These are phyloP conservation scores for Schizochytrium sp. DNA, from an alignment of 108 stramenopile genomes.

Conservation along the genomic window DNA sequence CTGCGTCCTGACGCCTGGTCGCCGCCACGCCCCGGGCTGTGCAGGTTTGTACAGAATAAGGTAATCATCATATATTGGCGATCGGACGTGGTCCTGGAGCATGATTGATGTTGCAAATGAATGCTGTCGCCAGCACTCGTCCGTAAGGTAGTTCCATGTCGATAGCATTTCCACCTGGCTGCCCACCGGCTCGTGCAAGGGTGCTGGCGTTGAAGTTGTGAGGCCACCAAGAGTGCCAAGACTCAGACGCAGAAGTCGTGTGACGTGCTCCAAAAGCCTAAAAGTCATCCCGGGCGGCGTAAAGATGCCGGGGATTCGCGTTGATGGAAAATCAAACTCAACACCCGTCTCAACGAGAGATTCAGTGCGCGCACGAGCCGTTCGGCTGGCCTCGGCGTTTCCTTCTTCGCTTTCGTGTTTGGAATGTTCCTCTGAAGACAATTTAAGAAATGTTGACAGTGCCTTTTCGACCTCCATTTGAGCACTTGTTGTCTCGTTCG, in stretches of 20 bases:
- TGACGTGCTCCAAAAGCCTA: not conserved
- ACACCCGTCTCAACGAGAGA: not conserved
- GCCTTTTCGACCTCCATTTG: not conserved
- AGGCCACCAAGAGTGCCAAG: not conserved
- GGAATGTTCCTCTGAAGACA: not conserved
- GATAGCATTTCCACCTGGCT: not conserved
- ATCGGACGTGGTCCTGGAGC: not conserved
- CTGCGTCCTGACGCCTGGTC: not conserved
- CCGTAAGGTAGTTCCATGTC: not conserved
- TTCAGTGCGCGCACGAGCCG: not conserved
- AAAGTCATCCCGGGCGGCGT: conserved; percentile 3
- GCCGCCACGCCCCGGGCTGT: not conserved
- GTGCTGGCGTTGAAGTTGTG: not conserved
- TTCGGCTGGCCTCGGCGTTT: not conserved
- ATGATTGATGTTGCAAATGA: not conserved
- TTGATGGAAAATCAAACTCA: not conserved
- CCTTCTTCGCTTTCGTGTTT: not conserved
- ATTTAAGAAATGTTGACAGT: not conserved
- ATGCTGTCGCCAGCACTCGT: conserved; percentile 4
- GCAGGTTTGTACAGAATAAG: not conserved
- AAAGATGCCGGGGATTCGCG: not conserved
- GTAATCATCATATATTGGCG: not conserved
- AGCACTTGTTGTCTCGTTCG: not conserved
- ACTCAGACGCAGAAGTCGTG: not conserved
- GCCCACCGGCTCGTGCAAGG: not conserved